Base-by-base conservation (phyloP, 306 rosid species). In the Alnus rubra region DNA sequence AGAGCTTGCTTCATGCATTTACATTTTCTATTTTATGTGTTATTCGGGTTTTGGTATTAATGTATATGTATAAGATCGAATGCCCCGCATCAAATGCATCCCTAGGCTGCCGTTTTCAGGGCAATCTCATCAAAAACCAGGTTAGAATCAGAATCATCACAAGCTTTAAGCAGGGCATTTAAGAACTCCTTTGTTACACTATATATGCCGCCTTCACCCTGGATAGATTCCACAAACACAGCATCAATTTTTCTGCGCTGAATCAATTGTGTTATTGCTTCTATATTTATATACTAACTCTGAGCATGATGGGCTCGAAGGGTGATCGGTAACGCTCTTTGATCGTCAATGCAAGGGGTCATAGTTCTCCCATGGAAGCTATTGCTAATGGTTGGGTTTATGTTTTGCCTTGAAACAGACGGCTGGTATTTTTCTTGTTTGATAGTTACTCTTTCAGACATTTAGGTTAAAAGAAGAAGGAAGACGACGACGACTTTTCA, bases 281-380 rank as follows among this genome's bases (percentile, higher is more conserved):
- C 79, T n/a, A 87, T 86, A 82, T 95, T 80, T 73, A 98, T 98
- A 69, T 89, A 91, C 84, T 93, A 67, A 95, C 97, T 63, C 97
- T 96, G 1, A 97, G 97, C 98, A 95, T 91, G 77, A 92, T 89
- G 13, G 98, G 98, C 80, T 92, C 97, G 79, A 92, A 95, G 28
- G 96, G 98, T 49, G 94, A 50, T 77, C 97, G 84, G 80, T 95
- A 95, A 72, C 90, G 85, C 86, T 84, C 90, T 86, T 95, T 95
- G 84, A 98, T 95, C 42, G 98, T 95, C 87, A 95, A 88, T 78
- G 98, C 98, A 77, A 95, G 90, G 50, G 98, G 83, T 16, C 98
- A 95, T 54, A 65, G 98, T 95, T 85, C 98, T 90, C 69, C 98
- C 98, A 76, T 95, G 98, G 82, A 95, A 95, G 84, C 90, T 77